Evolutionary conservation across 805 yeast species (phyloP).

Genomic region (Vanderwaltozyma polyspora): DNA sequence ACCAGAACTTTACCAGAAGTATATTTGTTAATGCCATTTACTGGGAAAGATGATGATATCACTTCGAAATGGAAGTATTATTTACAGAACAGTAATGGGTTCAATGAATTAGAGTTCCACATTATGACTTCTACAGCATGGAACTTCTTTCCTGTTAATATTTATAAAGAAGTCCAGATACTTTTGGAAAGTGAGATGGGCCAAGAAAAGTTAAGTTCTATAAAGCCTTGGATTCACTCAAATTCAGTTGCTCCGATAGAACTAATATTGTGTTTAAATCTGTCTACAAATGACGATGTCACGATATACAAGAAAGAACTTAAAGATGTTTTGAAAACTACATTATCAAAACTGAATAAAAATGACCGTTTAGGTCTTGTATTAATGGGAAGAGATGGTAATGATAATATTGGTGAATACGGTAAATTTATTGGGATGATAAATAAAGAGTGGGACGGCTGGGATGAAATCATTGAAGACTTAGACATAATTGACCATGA

Average conservation of each 20-base stretch:
- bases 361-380: slow-evolving; percentile 39
- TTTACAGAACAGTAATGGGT: slow-evolving; percentile 7
- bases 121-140: slow-evolving; percentile 44
- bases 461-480: slow-evolving; percentile 34
- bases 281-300: slow-evolving; percentile 15
- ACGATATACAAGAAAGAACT: slow-evolving; percentile 23
- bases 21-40: slow-evolving; percentile 20
- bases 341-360: slow-evolving; percentile 23
- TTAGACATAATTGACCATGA: slow-evolving; percentile 19
- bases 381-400: slow-evolving; percentile 36
- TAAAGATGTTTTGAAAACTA: slow-evolving; percentile 16
- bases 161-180: slow-evolving; percentile 3
- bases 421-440: slow-evolving; percentile 41
- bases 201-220: background rate
- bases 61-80: slow-evolving; percentile 34
- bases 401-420: slow-evolving; percentile 23
- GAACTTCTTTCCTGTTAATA: slow-evolving; percentile 28
- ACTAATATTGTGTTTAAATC: slow-evolving; percentile 33
- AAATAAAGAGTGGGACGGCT: slow-evolving; percentile 36
- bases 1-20: slow-evolving; percentile 35
- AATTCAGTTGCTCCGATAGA: slow-evolving; percentile 26
- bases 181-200: too few species aligned
- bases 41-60: slow-evolving; percentile 20
- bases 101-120: slow-evolving; percentile 15
- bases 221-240: slow-evolving; percentile 11